Percentiles rank a stretch among this genome's conserved stretches.
Conservation (phyloP, 495 filamentous ascomycete species). For the Tuber magnatum region DNA sequence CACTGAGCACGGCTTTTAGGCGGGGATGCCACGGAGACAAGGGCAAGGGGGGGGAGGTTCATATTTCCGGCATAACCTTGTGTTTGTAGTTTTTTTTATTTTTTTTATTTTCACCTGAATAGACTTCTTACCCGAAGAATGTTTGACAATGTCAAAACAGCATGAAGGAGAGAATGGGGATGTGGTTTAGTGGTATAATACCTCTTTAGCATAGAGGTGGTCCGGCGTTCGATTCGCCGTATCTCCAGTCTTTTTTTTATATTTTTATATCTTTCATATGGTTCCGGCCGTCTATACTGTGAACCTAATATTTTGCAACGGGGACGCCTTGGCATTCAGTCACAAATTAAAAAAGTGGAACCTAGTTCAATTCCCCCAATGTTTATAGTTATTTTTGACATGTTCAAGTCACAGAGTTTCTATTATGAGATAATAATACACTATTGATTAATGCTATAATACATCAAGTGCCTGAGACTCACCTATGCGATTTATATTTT, state of each 20-base stretch:
- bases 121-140: neutral
- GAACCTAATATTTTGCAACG: too few relatives aligned
- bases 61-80: neutral
- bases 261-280: neutral
- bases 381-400: too few relatives aligned
- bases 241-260: conserved; percentile 14
- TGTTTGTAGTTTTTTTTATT: neutral
- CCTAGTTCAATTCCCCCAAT: too few relatives aligned
- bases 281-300: too few relatives aligned
- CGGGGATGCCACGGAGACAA: too few relatives aligned
- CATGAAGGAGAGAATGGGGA: neutral
- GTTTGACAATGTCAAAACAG: neutral
- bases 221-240: conserved; percentile 24
- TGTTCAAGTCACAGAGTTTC: too few relatives aligned
- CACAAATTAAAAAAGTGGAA: too few relatives aligned
- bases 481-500: too few relatives aligned
- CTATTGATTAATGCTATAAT: too few relatives aligned
- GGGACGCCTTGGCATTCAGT: too few relatives aligned
- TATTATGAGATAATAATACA: too few relatives aligned
- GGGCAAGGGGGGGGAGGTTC: neutral
- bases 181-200: conserved; percentile 25
- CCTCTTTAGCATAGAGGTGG: conserved; percentile 25
- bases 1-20: conserved; percentile 43
- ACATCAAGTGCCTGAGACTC: too few relatives aligned
- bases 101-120: neutral